Conservation (phyloP, 2,329 filamentous ascomycete species). For the Cordyceps tenuipes region DNA sequence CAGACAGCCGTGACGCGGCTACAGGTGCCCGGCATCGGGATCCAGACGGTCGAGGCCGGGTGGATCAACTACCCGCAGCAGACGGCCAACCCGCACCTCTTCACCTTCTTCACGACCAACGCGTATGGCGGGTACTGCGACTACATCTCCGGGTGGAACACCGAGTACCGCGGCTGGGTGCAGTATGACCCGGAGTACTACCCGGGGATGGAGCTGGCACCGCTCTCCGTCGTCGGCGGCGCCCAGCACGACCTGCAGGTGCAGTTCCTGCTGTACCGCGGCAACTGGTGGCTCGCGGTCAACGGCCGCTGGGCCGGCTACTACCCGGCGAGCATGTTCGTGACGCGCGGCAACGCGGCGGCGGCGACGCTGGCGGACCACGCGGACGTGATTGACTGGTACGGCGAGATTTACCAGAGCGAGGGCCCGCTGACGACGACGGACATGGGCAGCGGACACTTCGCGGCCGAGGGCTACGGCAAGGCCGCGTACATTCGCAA, state of each 20-base stretch:
- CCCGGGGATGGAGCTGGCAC: conserved; percentile 11
- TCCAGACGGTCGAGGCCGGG: conserved; percentile 12
- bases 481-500: conserved; percentile 12
- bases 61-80: conserved; percentile 13
- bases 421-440: conserved; percentile 10
- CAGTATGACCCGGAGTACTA: conserved; percentile 11
- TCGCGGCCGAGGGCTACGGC: conserved; percentile 7
- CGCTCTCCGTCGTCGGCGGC: conserved; percentile 8
- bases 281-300: conserved; percentile 13
- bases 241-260: conserved; percentile 8
- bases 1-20: conserved; percentile 8
- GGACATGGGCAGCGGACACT: conserved; percentile 13
- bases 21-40: conserved; percentile 3
- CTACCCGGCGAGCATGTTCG: conserved; percentile 10
- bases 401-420: conserved; percentile 13
- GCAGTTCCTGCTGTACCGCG: conserved; percentile 1
- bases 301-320: conserved; percentile 10
- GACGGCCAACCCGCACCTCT: conserved; percentile 7
- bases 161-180: conserved; percentile 12
- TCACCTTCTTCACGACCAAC: conserved; percentile 12
- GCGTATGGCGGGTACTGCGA: conserved; percentile 8
- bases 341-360: not conserved
- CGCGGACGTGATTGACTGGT: conserved; percentile 10
- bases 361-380: conserved; percentile 8
- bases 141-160: conserved; percentile 11